Evolutionary conservation across 805 yeast genomes (phyloP), one percentile per base, ranked within the genome.

Genomic region (Jamesozyma hellenica): DNA sequence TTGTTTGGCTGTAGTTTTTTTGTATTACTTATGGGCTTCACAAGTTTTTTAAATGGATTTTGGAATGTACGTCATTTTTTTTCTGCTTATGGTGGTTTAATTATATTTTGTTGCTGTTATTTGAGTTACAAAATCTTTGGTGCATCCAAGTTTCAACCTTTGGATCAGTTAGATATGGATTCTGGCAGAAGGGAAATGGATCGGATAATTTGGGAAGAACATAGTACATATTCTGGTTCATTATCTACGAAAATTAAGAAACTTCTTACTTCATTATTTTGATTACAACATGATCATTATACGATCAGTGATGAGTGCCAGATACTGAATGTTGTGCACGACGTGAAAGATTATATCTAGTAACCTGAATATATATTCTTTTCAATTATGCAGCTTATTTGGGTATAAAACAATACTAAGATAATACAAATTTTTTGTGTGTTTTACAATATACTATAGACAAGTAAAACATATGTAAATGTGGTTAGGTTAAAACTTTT

Each of bases 171-270:
- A 43, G 94, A 86, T 57, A 71, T 82, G 55, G 95, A 86, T 57
- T 72, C 85, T 0, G 95, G 95, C 2, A 66, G 95, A 50, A 69
- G 92, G 37, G 95, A 85, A 55, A 75, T 79, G 62, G 95, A 86
- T 59, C 66, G 86, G 36, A 74, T 74, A 46, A 75, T 78, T 17
- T 84, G 94, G 94, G 85, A 79, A 48, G 92, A 84, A 42, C 84
- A 82, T 38, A 66, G 61, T 32, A 64, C 58, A 27, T 65, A 64
- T 38, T 10, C 28, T 14, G 21, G 29, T 14, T n/a, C 36, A 4
- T 25, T 34, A 21, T 4, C 10, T n/a, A 28, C 13, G 14, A 23
- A 3, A 34, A n/a, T 25, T 4, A 21, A 34, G 16, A 25, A 21
- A 12, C 4, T 25, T 8, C 13, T 35, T 19, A 18, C 9, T 8